phyloP scores from a whole-genome alignment of 345 rosid genomes.

The Kernera saxatilis region DNA sequence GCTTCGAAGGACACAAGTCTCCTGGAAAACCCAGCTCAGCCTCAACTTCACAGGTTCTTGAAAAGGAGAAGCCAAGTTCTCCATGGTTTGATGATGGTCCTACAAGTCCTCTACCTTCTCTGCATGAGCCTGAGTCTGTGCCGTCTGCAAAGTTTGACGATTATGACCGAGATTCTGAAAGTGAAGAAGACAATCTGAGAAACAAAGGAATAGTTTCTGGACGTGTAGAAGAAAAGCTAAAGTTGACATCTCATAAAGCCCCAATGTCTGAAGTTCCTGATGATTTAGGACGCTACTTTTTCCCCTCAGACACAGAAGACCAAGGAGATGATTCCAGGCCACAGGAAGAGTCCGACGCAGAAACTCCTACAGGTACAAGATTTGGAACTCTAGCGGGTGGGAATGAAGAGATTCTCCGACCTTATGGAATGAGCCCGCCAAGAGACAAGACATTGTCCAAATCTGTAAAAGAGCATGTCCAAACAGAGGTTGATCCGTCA shows the following conservation, averaged over 20 bases:
- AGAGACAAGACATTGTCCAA: constrained; percentile 24
- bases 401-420: constrained; percentile 48
- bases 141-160: constrained; percentile 54
- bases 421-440: constrained; percentile 35
- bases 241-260: constrained; percentile 19
- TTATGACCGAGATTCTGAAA: constrained; percentile 44
- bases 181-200: constrained; percentile 37
- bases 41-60: constrained; percentile 35
- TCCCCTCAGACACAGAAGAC: constrained; percentile 24
- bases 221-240: constrained; percentile 13
- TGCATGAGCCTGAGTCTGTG: constrained; percentile 39
- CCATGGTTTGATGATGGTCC: constrained; percentile 38
- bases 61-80: constrained; percentile 25
- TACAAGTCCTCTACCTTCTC: constrained; percentile 36
- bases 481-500: constrained; percentile 24
- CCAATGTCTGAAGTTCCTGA: constrained; percentile 23
- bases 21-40: constrained; percentile 19
- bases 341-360: constrained; percentile 31
- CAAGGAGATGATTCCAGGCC: constrained; percentile 30
- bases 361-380: constrained; percentile 38
- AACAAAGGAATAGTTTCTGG: not conserved
- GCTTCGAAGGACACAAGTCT: constrained; percentile 25
- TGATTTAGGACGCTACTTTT: constrained; percentile 32
- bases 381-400: constrained; percentile 51
- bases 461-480: constrained; percentile 32